Base-by-base conservation (phyloP, 192 early-diverging fungal genomes). In the Rhizophagus clarus region DNA sequence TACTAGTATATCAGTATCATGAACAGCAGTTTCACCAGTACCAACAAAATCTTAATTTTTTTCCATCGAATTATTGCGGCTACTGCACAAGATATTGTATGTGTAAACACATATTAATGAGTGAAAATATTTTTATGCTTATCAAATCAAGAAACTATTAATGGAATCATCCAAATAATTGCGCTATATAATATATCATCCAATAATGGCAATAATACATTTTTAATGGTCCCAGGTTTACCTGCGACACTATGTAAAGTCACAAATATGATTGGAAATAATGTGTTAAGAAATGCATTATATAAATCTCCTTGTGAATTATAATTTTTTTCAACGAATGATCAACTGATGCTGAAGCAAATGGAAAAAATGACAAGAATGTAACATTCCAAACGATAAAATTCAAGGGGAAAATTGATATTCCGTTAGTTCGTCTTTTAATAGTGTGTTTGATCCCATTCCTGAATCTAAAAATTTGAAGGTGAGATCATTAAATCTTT, bases 161-260 rank as follows among this genome's bases (percentile, higher is more conserved):
- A 31, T 12, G 74, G 74, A 76, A 76, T 63, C 34, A 64, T 60
- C 56, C 74, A 76, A 76, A 34, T 76, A n/a, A 76, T 32, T n/a
- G 37, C 40, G 37, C 64, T 76, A 20, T 76, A 76, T 42, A 76
- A 76, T 74, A 74, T 29, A 26, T 76, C 74, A 61, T 76, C 74
- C 22, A 76, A 15, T 76, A 76, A 42, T 49, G 74, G 61, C 14
- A 76, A 76, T 20, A 76, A 4, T 12, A 76, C 15, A 14, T 76
- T 76, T 63, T 76, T 34, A 26, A 45, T 61, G 9, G 26, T 4
- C 15, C 74, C 56, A 26, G 74, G 7, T 76, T 49, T 20, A 14
- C 72, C 72, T 29, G 49, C 31, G n/a, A 76, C 31, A 26, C 64
- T 63, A 14, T 63, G 42, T 14, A 63, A 63, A 76, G 45, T 42